These are phyloP conservation scores for Tetrapisispora phaffii DNA, from an alignment of 805 yeast genomes.

Conservation along the genomic window DNA sequence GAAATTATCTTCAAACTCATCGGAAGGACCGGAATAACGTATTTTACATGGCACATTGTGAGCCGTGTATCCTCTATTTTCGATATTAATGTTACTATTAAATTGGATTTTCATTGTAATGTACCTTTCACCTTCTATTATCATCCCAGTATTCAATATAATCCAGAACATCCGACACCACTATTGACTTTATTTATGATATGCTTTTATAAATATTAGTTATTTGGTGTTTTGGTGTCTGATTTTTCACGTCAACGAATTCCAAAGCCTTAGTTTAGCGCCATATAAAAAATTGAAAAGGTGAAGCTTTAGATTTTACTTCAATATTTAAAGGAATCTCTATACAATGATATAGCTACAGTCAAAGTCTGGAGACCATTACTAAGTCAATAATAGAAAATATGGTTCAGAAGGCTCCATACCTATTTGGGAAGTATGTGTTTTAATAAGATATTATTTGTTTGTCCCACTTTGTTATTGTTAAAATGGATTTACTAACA, in stretches of 20 bases:
- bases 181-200: too few relatives aligned
- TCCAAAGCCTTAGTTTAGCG: too few relatives aligned
- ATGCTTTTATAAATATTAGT: too few relatives aligned
- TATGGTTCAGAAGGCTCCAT: constrained; percentile 24
- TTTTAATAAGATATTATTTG: background rate
- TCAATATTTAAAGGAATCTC: too few relatives aligned
- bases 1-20: constrained; percentile 13
- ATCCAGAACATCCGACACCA: too few relatives aligned
- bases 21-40: constrained; percentile 12
- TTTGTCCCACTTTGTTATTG: background rate
- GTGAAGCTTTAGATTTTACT: too few relatives aligned
- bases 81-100: constrained; percentile 1
- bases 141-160: too few relatives aligned
- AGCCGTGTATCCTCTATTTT: constrained; percentile 6
- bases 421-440: constrained; percentile 37
- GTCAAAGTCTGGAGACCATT: background rate
- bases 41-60: constrained; percentile 20
- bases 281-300: too few relatives aligned
- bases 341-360: too few relatives aligned
- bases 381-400: background rate
- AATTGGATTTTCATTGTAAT: background rate
- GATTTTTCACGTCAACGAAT: too few relatives aligned
- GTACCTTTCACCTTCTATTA: background rate
- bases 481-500: constrained; percentile 8
- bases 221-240: too few relatives aligned